Conservation (phyloP, 148 eudicot genomes). For the Rhododendron mucronatum region DNA sequence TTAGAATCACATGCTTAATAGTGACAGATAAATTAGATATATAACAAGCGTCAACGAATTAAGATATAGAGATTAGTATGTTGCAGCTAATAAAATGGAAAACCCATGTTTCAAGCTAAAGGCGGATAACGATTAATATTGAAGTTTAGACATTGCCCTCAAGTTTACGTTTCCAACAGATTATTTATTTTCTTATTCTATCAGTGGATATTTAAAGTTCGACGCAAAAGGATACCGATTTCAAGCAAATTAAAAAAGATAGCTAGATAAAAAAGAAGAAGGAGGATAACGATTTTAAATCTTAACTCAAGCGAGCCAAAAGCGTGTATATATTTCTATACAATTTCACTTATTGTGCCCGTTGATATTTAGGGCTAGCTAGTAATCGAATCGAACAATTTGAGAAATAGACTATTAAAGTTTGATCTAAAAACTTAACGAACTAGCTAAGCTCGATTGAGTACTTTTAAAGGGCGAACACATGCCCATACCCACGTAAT, state of each 20-base stretch:
- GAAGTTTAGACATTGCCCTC: neutral
- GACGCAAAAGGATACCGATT: neutral
- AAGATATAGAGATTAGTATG: neutral
- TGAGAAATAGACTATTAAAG: too few species aligned
- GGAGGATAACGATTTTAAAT: too few species aligned
- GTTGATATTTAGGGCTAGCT: too few species aligned
- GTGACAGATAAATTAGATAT: neutral
- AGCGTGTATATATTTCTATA: too few species aligned
- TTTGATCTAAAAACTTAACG: too few species aligned
- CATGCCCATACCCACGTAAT: too few species aligned
- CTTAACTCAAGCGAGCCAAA: too few species aligned
- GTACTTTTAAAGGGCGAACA: too few species aligned
- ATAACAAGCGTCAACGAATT: neutral
- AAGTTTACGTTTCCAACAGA: neutral
- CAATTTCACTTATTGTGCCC: too few species aligned
- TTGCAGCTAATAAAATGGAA: neutral
- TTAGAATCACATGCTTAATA: neutral
- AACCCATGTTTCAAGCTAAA: neutral
- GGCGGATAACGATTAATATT: neutral
- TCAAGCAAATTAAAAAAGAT: neutral
- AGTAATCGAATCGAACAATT: too few species aligned
- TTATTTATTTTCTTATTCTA: neutral
- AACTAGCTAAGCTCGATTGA: too few species aligned
- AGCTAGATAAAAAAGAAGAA: too few species aligned
- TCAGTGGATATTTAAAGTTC: neutral